Base-by-base conservation (phyloP, 169 alveolate genomes). In the Eimeria falciformis region DNA sequence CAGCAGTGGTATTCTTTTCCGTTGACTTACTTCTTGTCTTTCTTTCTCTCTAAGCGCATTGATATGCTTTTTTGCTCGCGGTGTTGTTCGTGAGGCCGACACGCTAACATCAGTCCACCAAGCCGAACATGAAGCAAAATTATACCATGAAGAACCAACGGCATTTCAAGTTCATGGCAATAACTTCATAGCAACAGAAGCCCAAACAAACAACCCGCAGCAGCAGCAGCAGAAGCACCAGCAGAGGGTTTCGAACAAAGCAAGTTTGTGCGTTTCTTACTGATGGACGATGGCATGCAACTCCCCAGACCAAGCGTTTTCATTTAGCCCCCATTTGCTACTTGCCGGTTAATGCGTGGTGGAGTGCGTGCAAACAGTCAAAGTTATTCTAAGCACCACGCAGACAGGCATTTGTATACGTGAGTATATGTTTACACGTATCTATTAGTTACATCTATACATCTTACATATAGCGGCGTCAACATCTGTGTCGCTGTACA, bases 141-240 rank as follows among this genome's bases (percentile, higher is more conserved):
- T 5, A 6, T 3, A n/a, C 83, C 0, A 43, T 33, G 0, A n/a
- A 23, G 0, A 71, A 71, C 0, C 83, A 71, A 23, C 4, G 0
- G 21, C 82, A 25, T 2, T 7, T 71, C 5, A 3, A 37, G 11
- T 7, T 37, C 2, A 29, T 17, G 53, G 0, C 43, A 14, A 33
- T 37, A 5, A 3, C 17, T 4, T 0, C 43, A 4, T 1, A 0
- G 29, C 6, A 14, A 3, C 83, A 71, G 21, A 3, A 27, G 6
- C 62, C 23, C 78, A 66, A 23, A 25, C 45, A 5, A 5, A 66
- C 7, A 33, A 5, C 25, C 78, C 14, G 46, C 78, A 66, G 78
- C 46, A 66, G 78, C 46, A 66, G 46, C 46, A 66, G 78, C 78
- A 66, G 9, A 46, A 66, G 45, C 46, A 18, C 17, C 78, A 66